phyloP scores from a whole-genome alignment of 495 filamentous ascomycete genomes.

The Penicillium fimorum region DNA sequence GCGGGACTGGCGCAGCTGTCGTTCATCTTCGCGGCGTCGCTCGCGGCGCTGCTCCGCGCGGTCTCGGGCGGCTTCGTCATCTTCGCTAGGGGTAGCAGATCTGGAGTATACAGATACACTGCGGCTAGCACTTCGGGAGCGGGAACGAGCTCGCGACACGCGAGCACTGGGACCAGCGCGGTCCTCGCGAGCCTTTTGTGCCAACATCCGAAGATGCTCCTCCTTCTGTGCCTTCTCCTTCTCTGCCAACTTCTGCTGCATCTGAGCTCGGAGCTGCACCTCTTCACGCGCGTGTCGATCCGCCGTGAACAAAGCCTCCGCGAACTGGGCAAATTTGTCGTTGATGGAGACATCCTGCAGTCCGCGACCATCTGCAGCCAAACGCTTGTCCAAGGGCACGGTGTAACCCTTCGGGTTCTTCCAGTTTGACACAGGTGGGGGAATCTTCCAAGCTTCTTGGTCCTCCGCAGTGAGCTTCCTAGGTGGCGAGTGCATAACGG shows the following conservation, averaged over 20 bases:
- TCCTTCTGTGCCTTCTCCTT: slow-evolving; percentile 95
- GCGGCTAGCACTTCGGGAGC: slow-evolving; percentile 49
- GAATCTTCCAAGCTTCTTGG: slow-evolving; percentile 95
- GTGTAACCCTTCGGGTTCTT: slow-evolving; percentile 99
- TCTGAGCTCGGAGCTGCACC: slow-evolving; percentile 83
- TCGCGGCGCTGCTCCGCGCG: slow-evolving; percentile 77
- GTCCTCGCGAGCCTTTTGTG: slow-evolving; percentile 88
- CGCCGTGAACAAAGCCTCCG: slow-evolving; percentile 89
- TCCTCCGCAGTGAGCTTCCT: slow-evolving; percentile 95
- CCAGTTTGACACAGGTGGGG: slow-evolving; percentile 95
- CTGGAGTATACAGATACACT: slow-evolving; percentile 56
- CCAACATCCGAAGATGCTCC: slow-evolving; percentile 83
- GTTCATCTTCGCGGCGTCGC: slow-evolving; percentile 75
- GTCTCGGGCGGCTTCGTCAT: slow-evolving; percentile 69
- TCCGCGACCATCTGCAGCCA: slow-evolving; percentile 92
- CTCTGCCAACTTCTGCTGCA: slow-evolving; percentile 96
- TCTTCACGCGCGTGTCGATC: slow-evolving; percentile 95
- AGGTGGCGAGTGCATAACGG: slow-evolving; percentile 93
- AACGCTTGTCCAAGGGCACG: slow-evolving; percentile 90
- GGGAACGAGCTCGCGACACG: slow-evolving; percentile 45
- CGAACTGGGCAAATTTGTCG: slow-evolving; percentile 97
- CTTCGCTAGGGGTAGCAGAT: slow-evolving; percentile 56
- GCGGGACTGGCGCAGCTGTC: slow-evolving; percentile 85
- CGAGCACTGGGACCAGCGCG: slow-evolving; percentile 55
- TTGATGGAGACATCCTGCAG: slow-evolving; percentile 96